Percentiles rank a stretch among this genome's conserved stretches.
These are phyloP conservation scores for Aphanomyces stellatus DNA, from an alignment of 352 stramenopile genomes.

Conservation along the genomic window DNA sequence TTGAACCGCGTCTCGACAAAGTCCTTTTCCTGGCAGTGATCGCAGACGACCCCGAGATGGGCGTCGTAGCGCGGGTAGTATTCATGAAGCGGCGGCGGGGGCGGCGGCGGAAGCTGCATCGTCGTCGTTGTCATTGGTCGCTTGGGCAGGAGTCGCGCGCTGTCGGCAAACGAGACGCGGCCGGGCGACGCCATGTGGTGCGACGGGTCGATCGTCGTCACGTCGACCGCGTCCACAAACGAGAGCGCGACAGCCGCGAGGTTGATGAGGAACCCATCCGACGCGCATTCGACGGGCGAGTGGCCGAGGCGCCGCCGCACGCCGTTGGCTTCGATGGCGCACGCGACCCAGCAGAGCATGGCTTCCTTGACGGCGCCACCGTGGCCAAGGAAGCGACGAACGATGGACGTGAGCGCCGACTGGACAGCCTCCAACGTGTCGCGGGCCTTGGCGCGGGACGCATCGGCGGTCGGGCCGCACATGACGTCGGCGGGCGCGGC, in stretches of 20 bases:
- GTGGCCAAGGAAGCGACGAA: constrained; percentile 33
- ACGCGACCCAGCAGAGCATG: constrained; percentile 46
- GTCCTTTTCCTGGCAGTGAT: constrained; percentile 52
- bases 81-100: background rate
- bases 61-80: constrained; percentile 47
- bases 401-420: constrained; percentile 29
- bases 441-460: constrained; percentile 34
- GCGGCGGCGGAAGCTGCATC: background rate
- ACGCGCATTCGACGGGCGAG: constrained; percentile 33
- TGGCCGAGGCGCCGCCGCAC: constrained; percentile 30
- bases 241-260: constrained; percentile 35
- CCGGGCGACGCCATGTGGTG: constrained; percentile 39
- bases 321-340: constrained; percentile 37
- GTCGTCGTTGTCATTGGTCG: constrained; percentile 11
- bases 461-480: constrained; percentile 21
- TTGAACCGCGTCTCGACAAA: constrained; percentile 57
- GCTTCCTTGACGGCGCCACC: constrained; percentile 45
- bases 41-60: constrained; percentile 62
- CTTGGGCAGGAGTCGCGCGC: constrained; percentile 29
- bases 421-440: constrained; percentile 22
- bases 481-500: constrained; percentile 2
- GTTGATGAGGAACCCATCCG: constrained; percentile 63
- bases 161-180: constrained; percentile 12
- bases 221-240: constrained; percentile 28
- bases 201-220: constrained; percentile 31